Base-by-base conservation (phyloP, 306 rosid genomes). In the Oxytropis ochrocephala region DNA sequence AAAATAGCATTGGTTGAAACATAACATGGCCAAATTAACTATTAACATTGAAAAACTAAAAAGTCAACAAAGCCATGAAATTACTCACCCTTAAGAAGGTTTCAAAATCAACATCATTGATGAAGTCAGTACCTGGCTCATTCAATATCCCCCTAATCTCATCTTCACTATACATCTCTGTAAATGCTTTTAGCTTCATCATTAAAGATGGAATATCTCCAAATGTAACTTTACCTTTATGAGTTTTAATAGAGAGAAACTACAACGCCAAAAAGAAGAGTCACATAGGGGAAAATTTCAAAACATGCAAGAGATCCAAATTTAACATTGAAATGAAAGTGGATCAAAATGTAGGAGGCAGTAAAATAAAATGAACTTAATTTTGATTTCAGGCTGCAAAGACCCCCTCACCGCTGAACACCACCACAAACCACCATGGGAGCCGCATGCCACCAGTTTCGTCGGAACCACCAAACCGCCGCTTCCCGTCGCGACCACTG, bases 201-300 rank as follows among this genome's bases (percentile, higher is more conserved):
- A n/a, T n/a, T n/a, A n/a, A n/a, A n/a, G n/a, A n/a, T n/a, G n/a
- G 86, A 79, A 90, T 67, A 70, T 94, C 98, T 64, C 76, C 89
- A 47, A 64, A 76, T 18, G 88, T 88, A 43, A 87, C 90, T 80
- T 76, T 90, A 43, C 86, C 91, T 61, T 84, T 90, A 81, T 88
- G 89, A 61, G 90, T 88, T 81, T 83, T 89, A 5, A 76, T 63
- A 44, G 85, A 75, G 39, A 49, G 61, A 67, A 85, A 95, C 99
- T 91, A 46, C 75, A 75, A 47, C 65, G 64, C 38, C 79, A 55
- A 41, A 66, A 80, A 33, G 67, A 55, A 73, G 53, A 39, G 27
- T 14, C 43, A 54, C 30, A 69, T 47, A 49, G 13, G 53, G 64
- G 56, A 74, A 9, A 48, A 67, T 21, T 17, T 29, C 12, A 47